Evolutionary conservation across 2,329 filamentous ascomycete genomes (phyloP), one percentile per base, ranked within the genome.

Genomic region (Ascochyta clinopodiicola): DNA sequence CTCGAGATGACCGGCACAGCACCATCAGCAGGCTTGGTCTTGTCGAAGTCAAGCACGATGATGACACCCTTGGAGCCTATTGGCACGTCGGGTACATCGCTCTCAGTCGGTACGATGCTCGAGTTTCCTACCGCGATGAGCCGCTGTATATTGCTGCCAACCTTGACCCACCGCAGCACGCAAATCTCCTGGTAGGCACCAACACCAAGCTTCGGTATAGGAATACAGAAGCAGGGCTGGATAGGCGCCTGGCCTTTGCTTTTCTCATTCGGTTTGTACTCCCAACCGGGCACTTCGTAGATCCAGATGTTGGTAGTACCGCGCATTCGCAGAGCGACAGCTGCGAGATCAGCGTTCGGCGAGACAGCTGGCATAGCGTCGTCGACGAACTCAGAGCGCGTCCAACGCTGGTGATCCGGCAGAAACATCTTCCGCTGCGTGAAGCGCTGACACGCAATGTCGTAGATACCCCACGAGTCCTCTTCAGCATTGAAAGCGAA

Each of bases 401-500:
- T 75, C 71, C 71, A 77, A 19, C 68, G 66, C 51, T 75, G 69
- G 43, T 73, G 71, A 36, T 75, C 73, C 0, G 75, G 75, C 22
- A 75, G 49, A 25, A 74, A 75, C 66, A 75, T 74, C 42, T 75
- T 76, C 22, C 68, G 61, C 48, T 75, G 70, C 4, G 72, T 75
- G 56, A 77, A 78, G 4, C 70, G 67, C 51, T 73, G 72, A 22
- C 66, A 70, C 1, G 70, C 69, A 50, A 77, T 71, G 37, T 78
- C 75, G 55, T 75, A 77, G 29, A 78, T 70, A 4, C 75, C 74
- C 74, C 75, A 78, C 1, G 69, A 72, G 48, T 77, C 74, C 38
- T 76, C 70, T 42, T 77, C 68, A 6, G 74, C 67, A 38, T 77
- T 74, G 62, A 76, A 77, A 19, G 75, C 75, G 57, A 78, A 76